Evolutionary conservation across 1,284 basidiomycete genomes (phyloP).

Genomic region (Austroboletus niveus): DNA sequence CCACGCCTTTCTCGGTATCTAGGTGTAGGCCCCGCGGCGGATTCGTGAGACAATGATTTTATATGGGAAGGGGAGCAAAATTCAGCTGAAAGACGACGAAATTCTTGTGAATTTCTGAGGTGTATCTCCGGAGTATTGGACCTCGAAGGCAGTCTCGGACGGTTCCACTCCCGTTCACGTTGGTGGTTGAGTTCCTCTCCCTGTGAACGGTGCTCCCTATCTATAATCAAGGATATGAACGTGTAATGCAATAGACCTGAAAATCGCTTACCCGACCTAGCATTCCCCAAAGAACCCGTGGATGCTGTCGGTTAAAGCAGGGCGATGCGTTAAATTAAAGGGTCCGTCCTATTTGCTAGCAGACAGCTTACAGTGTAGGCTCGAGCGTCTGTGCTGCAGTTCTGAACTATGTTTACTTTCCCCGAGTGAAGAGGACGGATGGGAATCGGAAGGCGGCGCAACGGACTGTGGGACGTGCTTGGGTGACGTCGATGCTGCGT

Average conservation of each 20-base stretch:
- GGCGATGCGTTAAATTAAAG: constrained; percentile 6
- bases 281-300: constrained; percentile 10
- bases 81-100: constrained; percentile 30
- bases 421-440: constrained; percentile 15
- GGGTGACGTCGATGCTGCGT: constrained; percentile 15
- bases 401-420: constrained; percentile 2
- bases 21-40: constrained; percentile 17
- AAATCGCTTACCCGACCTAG: constrained; percentile 16
- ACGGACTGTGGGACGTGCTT: constrained; percentile 5
- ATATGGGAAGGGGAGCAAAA: constrained; percentile 24
- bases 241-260: neutral
- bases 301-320: constrained; percentile 16
- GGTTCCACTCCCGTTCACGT: constrained; percentile 40
- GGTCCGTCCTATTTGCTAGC: neutral
- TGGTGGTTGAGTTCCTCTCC: constrained; percentile 29
- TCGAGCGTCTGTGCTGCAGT: constrained; percentile 8
- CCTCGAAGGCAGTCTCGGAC: constrained; percentile 21
- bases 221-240: constrained; percentile 15
- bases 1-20: constrained; percentile 28
- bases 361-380: constrained; percentile 17
- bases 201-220: constrained; percentile 13
- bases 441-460: constrained; percentile 9
- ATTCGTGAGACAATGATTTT: constrained; percentile 25
- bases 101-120: constrained; percentile 25
- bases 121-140: constrained; percentile 32